Evolutionary conservation across 2,329 filamentous ascomycete genomes (phyloP), one percentile per base, ranked within the genome.

Genomic region (Trichoderma sp.): DNA sequence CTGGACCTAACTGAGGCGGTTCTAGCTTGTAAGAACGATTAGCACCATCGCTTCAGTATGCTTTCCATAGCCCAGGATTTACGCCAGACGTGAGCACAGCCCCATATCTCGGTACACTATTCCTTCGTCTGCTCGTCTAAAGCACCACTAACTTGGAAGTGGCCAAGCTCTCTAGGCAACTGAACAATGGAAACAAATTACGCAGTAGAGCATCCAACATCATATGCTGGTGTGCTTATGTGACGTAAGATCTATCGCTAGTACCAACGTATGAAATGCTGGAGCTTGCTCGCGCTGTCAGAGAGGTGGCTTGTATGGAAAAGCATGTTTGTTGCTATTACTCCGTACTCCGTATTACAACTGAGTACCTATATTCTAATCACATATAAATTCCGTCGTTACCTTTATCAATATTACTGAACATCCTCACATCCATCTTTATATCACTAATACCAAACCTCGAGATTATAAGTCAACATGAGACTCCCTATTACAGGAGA

Each of bases 221-320:
- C 3, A 24, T 21, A 62, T 59, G 62, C 41, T 3, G 27, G 27
- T 31, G 38, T 29, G 68, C 68, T 72, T 63, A 35, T 24, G 41
- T 63, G n/a, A 53, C 35, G 59, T 72, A 64, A 72, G 68, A 45
- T 63, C 38, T 27, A 72, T 63, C 4, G n/a, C 27, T 33, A 72
- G 56, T 53, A 27, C 45, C 14, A 21, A 38, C 12, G 35, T 33
- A 41, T 24, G 31, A 41, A 8, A 1, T n/a, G 21, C 21, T 65
- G 8, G 21, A 65, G 63, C 35, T 65, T 65, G n/a, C 2, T 27
- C 14, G 21, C 2, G 41, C 12, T 8, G 35, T 29, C 16, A 45
- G 63, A 66, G 16, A 18, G 21, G 63, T 63, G 35, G 63, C 63
- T 66, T 66, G 21, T 66, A 2, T 66, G 2, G 5, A 50, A 66